Evolutionary conservation across 2,329 filamentous ascomycete species (phyloP).

Genomic region (Pseudocercospora ulei): DNA sequence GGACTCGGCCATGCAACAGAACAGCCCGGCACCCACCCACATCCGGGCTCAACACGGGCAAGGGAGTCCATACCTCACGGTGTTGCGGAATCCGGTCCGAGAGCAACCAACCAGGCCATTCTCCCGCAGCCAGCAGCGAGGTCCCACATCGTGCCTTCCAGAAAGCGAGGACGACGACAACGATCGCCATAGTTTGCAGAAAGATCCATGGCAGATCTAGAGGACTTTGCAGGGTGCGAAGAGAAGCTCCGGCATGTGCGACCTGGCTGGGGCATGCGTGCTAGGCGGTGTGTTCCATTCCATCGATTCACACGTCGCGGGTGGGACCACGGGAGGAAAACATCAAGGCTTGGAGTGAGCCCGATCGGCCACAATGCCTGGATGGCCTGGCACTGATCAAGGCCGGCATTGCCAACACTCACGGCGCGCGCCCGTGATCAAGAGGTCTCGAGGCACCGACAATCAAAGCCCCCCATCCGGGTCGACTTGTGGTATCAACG

Average conservation of each 20-base stretch:
- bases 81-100: no score
- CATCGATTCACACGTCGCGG: not conserved
- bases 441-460: not conserved
- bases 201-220: conserved; percentile 1
- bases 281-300: not conserved
- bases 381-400: not conserved
- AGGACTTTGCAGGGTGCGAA: conserved; percentile 5
- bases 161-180: not conserved
- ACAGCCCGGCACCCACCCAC: no score
- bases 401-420: not conserved
- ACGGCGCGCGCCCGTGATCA: not conserved
- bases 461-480: not conserved
- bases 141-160: not conserved
- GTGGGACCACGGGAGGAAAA: not conserved
- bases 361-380: no score
- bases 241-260: conserved; percentile 1
- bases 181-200: conserved; percentile 1
- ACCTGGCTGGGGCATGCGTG: conserved; percentile 1
- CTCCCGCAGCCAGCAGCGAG: conserved; percentile 1
- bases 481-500: conserved; percentile 1
- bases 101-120: no score
- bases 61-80: no score
- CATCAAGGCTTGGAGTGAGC: not conserved
- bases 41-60: no score
- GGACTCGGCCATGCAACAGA: no score